Conservation (phyloP, 352 stramenopile genomes). For the Phytophthora syringae region DNA sequence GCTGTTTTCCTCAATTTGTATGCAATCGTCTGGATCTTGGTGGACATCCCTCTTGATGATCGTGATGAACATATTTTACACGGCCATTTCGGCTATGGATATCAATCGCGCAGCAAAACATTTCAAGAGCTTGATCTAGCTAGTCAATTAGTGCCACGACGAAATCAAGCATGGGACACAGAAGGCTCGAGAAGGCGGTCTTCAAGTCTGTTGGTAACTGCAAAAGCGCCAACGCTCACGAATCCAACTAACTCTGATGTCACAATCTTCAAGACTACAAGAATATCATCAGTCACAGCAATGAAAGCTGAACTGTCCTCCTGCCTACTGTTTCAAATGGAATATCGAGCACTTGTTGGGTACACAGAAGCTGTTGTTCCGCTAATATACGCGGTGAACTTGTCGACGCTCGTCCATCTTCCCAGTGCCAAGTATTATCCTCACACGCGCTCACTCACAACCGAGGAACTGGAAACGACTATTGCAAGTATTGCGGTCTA, state of each 20-base stretch:
- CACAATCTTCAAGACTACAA: no score
- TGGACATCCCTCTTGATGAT: conserved; percentile 13
- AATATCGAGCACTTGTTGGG: conserved; percentile 17
- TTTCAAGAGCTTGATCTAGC: no score
- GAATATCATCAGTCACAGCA: conserved; percentile 2
- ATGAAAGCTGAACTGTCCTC: conserved; percentile 10
- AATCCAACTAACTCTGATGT: no score
- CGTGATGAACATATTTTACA: neutral
- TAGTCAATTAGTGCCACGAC: no score
- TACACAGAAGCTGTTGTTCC: conserved; percentile 20
- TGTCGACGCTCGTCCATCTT: conserved; percentile 8
- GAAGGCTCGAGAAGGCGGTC: no score
- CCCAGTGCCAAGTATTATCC: conserved; percentile 22
- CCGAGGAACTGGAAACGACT: neutral
- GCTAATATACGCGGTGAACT: conserved; percentile 15
- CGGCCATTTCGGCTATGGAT: neutral
- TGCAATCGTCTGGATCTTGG: conserved; percentile 11
- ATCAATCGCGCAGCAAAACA: neutral
- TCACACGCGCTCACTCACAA: neutral
- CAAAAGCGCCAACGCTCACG: no score
- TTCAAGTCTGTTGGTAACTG: no score
- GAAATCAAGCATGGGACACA: no score
- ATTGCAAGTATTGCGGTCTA: neutral
- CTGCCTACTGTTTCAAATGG: conserved; percentile 20
- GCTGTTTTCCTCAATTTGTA: conserved; percentile 11